Base-by-base conservation (phyloP, 2,329 filamentous ascomycete species). In the Penicillium sp. region DNA sequence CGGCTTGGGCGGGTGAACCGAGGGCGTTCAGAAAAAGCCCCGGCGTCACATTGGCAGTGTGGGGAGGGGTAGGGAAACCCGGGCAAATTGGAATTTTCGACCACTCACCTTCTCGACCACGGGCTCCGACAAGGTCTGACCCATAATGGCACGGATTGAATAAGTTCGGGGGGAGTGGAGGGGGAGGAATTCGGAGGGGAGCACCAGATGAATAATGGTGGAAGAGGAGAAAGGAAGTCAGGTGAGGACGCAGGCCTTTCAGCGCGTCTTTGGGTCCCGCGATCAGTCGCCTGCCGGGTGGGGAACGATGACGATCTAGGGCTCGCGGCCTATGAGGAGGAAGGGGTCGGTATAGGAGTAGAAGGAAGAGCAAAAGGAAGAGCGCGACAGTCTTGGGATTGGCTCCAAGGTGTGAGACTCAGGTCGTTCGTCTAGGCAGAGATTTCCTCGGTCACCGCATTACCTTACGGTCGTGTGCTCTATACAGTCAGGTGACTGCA, bases 121-220 rank as follows among this genome's bases (percentile, higher is more conserved):
- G 63, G 93, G 93, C 78, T 98, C 93, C 63, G 91, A 97, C 66
- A 98, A 84, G 71, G 93, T 98, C 79, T 98, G 93, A 80, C 93
- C 93, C 93, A 98, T 98, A 73, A 66, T 77, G 43, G 39, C 47
- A 51, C 46, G 44, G 36, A 44, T 55, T 48, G 51, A 49, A 45
- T 48, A 42, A 45, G 45, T 37, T 46, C 38, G 38, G 41, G 43
- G 36, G 34, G 25, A 41, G 46, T 51, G 43, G 47, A 41, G 38
- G 44, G 46, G 41, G 36, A 27, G 42, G 33, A 32, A 37, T 39
- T 41, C 28, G 45, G 50, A 49, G 48, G 36, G 41, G 40, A 42
- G 36, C 34, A 47, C 39, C 40, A 51, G 42, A 45, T 48, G 46
- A 50, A 47, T 33, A 42, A 13, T 42, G 43, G 37, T 33, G 38